phyloP scores from a whole-genome alignment of 331 rosid species.

The Quercus lobata region DNA sequence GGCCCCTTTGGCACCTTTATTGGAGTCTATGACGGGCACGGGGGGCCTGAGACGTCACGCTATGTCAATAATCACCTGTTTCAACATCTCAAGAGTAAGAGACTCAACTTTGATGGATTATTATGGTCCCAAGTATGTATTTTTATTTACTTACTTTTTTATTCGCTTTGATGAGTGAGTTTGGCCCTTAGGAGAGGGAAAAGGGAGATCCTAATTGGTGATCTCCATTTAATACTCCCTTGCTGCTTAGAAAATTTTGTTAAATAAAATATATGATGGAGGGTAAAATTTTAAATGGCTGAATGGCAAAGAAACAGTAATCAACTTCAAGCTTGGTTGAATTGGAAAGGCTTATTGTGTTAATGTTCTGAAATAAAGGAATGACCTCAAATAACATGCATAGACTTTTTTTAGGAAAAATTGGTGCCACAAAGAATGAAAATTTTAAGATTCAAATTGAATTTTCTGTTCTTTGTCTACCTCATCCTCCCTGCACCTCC shows the following conservation, averaged over 20 bases:
- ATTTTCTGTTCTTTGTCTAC: not conserved
- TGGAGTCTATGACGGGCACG: conserved; percentile 96
- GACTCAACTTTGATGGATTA: not conserved
- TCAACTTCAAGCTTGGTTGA: not conserved
- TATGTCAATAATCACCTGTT: conserved; percentile 80
- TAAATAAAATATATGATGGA: not conserved
- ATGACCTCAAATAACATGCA: not conserved
- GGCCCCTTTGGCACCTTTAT: conserved; percentile 91
- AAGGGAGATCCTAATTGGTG: not conserved
- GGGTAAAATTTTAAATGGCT: not conserved
- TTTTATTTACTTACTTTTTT: not conserved
- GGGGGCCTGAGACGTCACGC: conserved; percentile 97
- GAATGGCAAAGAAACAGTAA: not conserved
- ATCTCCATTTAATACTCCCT: not conserved
- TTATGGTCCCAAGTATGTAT: not conserved
- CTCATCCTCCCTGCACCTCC: not conserved
- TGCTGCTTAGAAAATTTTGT: not conserved
- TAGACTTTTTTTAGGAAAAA: not conserved
- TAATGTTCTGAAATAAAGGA: not conserved
- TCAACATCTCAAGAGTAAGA: conserved; percentile 93
- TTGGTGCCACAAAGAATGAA: not conserved
- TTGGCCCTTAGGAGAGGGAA: not conserved
- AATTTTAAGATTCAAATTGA: not conserved
- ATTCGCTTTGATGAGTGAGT: not conserved
- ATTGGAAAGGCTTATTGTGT: conserved; percentile 1